Percentiles rank a stretch among this genome's conserved stretches.
These are phyloP conservation scores for Stipa capillata DNA, from an alignment of 176 grass and related monocot species.

Conservation along the genomic window DNA sequence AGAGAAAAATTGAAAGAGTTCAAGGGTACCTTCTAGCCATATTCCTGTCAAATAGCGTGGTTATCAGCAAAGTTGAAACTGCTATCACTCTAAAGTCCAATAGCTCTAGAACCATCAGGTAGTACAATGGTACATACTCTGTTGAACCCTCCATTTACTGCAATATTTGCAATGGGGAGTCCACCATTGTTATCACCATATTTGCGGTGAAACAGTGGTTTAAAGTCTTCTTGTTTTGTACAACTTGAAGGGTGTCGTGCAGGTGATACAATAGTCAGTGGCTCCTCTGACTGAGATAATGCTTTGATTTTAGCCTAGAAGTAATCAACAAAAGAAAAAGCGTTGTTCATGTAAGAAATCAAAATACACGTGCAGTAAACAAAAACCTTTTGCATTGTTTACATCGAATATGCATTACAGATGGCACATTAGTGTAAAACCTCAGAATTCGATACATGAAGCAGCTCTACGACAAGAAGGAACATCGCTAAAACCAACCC, in stretches of 20 bases:
- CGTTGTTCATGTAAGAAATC: neutral
- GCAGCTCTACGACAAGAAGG: neutral
- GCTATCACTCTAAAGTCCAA: neutral
- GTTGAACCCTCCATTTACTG: slow-evolving; percentile 63
- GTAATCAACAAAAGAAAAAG: neutral
- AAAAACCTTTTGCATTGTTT: neutral
- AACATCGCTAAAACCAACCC: neutral
- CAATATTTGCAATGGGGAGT: slow-evolving; percentile 39
- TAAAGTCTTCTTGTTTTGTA: slow-evolving; percentile 38
- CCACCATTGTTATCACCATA: slow-evolving; percentile 12
- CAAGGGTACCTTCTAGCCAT: slow-evolving; percentile 60
- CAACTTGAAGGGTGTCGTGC: slow-evolving; percentile 36
- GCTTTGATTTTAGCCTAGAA: slow-evolving; percentile 53
- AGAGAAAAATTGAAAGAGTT: slow-evolving; percentile 70
- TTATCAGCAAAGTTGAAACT: slow-evolving; percentile 10
- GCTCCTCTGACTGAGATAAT: slow-evolving; percentile 38
- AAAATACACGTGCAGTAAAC: neutral
- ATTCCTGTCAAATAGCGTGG: slow-evolving; percentile 46
- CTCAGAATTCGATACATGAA: neutral
- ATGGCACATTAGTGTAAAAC: neutral
- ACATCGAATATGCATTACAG: neutral
- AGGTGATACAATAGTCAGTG: slow-evolving; percentile 51
- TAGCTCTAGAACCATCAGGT: neutral
- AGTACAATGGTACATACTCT: slow-evolving; percentile 32
- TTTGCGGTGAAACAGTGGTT: slow-evolving; percentile 49